Evolutionary conservation across 2,329 filamentous ascomycete species (phyloP), one percentile per base, ranked within the genome.

Genomic region (Arthroderma uncinatum): DNA sequence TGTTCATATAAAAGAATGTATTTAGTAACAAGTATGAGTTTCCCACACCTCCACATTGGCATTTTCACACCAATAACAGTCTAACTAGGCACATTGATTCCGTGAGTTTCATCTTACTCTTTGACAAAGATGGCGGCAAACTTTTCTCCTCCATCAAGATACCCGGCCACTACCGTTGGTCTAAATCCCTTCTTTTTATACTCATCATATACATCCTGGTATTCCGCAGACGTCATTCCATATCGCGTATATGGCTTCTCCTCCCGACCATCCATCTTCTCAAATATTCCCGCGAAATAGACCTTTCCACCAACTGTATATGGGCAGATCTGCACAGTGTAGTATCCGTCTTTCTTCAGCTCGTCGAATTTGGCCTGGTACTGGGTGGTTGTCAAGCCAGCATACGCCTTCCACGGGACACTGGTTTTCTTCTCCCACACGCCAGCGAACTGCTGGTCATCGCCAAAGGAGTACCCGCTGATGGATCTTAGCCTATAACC

Each of bases 211-310:
- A 6, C 7, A 10, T 7, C 34, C 55, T 57, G 54, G 19, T 57
- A 59, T n/a, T 52, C 23, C 10, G 3, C 5, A 33, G 42, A 44
- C 6, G 8, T 58, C 9, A 60, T 37, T 2, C 58, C 58, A 28
- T 40, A 42, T 48, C 54, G 54, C 52, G 53, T 28, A 30, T 55
- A 8, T 2, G 40, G 40, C 19, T 23, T 44, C 12, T 44, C 19
- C 40, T 44, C 25, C 9, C 25, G 19, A 19, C 21, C 14, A 12
- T 50, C 60, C 58, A 60, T 25, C 52, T 57, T 58, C 21, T 60
- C 58, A 50, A 57, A 61, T 21, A 61, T 58, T 1, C 30, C 58
- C 9, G 56, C 47, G 37, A 53, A 60, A 12, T 53, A 55, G 47
- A 55, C 50, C 33, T 58, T 40, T 14, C 39, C 55, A 9, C 54